Percentiles rank a stretch among this genome's conserved stretches.
Conservation (phyloP, 2,329 filamentous ascomycete species). For the Fonsecaea pugnacius region DNA sequence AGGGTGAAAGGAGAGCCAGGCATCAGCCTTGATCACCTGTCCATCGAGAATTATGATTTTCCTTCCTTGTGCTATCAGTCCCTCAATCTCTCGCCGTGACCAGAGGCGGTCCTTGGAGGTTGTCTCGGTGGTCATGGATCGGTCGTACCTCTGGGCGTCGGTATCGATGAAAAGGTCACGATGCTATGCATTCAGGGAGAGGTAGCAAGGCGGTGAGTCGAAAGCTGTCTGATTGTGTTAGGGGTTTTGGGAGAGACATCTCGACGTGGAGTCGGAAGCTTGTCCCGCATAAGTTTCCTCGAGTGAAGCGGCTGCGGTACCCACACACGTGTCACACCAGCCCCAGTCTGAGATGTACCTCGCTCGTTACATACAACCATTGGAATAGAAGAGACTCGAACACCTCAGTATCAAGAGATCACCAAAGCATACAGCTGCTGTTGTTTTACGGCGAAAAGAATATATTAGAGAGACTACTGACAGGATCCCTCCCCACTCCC, state of each 20-base stretch:
- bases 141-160: not conserved
- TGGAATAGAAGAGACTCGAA: slow-evolving; percentile 38
- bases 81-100: slow-evolving; percentile 72
- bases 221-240: not conserved
- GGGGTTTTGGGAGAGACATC: not conserved
- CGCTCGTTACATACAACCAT: too few relatives aligned
- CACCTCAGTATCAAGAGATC: slow-evolving; percentile 43
- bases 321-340: not conserved
- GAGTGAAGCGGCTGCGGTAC: not conserved
- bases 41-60: slow-evolving; percentile 80
- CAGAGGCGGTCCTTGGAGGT: slow-evolving; percentile 56
- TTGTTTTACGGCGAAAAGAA: too few relatives aligned
- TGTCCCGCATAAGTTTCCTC: slow-evolving; percentile 12
- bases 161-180: not conserved
- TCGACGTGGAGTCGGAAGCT: not conserved
- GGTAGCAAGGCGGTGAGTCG: not conserved
- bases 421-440: slow-evolving; percentile 19
- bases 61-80: slow-evolving; percentile 78
- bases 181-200: not conserved
- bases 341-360: not conserved
- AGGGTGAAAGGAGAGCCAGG: slow-evolving; percentile 87
- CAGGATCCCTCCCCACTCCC: too few relatives aligned
- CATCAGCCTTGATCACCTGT: slow-evolving; percentile 82
- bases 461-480: too few relatives aligned
- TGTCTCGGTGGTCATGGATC: slow-evolving; percentile 15